Conservation (phyloP, 176 grass and related monocot genomes). For the Oryza glaberrima region DNA sequence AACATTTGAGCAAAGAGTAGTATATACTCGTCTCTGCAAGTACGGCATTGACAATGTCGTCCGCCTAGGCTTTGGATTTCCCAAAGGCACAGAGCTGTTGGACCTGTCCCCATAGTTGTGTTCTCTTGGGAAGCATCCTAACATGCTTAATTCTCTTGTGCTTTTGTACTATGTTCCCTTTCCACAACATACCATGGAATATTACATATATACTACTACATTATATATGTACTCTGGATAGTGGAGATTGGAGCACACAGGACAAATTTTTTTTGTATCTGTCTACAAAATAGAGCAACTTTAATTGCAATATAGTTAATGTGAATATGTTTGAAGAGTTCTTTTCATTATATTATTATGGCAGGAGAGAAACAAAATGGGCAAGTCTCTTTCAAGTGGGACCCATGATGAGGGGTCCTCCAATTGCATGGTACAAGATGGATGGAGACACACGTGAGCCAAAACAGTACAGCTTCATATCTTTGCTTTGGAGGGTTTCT, state of each 20-base stretch:
- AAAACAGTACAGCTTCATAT: slow-evolving; percentile 40
- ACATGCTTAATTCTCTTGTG: slow-evolving; percentile 37
- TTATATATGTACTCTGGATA: background rate
- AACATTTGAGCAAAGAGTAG: background rate
- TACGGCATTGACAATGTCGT: slow-evolving; percentile 47
- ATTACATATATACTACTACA: slow-evolving; percentile 1
- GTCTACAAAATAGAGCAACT: background rate
- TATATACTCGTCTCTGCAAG: slow-evolving; percentile 8
- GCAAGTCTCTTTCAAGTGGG: slow-evolving; percentile 14
- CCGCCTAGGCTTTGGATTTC: slow-evolving; percentile 65
- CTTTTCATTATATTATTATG: background rate
- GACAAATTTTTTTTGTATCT: background rate
- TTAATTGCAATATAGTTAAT: background rate
- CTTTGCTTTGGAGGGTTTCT: slow-evolving; percentile 31
- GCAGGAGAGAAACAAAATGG: background rate
- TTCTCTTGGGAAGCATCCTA: slow-evolving; percentile 47
- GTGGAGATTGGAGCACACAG: slow-evolving; percentile 11
- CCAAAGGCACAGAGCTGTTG: slow-evolving; percentile 49
- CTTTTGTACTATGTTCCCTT: slow-evolving; percentile 25
- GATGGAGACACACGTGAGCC: slow-evolving; percentile 38
- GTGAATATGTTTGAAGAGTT: background rate
- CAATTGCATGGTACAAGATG: slow-evolving; percentile 34
- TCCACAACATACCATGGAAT: slow-evolving; percentile 26
- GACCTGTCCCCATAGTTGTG: slow-evolving; percentile 41
- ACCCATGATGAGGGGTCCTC: background rate